phyloP scores from a whole-genome alignment of 2,329 filamentous ascomycete species.

The Cryphonectria radicalis region DNA sequence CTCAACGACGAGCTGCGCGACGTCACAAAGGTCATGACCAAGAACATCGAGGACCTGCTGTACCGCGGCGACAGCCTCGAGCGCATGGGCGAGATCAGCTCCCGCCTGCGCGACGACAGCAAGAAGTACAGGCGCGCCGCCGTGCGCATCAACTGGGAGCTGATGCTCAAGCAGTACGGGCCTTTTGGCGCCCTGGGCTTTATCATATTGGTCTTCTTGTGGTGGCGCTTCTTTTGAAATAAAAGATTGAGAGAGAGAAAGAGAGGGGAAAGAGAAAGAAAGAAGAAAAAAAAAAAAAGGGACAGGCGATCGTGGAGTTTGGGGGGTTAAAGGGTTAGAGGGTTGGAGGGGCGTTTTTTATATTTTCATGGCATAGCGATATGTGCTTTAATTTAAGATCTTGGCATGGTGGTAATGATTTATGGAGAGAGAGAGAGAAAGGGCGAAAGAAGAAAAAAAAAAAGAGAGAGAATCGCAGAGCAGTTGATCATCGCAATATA shows the following conservation, averaged over 20 bases:
- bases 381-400: conserved; percentile 12
- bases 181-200: conserved; percentile 82
- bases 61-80: conserved; percentile 94
- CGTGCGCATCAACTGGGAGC: conserved; percentile 96
- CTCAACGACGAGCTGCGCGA: conserved; percentile 96
- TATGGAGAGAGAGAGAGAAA: background rate
- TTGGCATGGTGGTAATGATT: conserved; percentile 2
- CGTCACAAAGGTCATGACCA: conserved; percentile 99
- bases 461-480: background rate
- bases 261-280: background rate
- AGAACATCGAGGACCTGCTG: conserved; percentile 97
- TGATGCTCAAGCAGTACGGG: conserved; percentile 95
- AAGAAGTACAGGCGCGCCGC: conserved; percentile 93
- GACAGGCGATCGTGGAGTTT: conserved; percentile 17
- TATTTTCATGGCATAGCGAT: conserved; percentile 27
- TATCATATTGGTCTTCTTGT: conserved; percentile 84
- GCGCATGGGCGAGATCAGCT: conserved; percentile 95
- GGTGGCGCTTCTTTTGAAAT: conserved; percentile 85
- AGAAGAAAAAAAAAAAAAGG: background rate
- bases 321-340: too few relatives aligned
- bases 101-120: conserved; percentile 84
- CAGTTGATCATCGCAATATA: background rate
- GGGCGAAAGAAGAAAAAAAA: too few relatives aligned
- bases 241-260: conserved; percentile 30
- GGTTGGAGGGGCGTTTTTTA: background rate